Evolutionary conservation across 306 rosid genomes (phyloP).

Genomic region (Rubus idaeus): DNA sequence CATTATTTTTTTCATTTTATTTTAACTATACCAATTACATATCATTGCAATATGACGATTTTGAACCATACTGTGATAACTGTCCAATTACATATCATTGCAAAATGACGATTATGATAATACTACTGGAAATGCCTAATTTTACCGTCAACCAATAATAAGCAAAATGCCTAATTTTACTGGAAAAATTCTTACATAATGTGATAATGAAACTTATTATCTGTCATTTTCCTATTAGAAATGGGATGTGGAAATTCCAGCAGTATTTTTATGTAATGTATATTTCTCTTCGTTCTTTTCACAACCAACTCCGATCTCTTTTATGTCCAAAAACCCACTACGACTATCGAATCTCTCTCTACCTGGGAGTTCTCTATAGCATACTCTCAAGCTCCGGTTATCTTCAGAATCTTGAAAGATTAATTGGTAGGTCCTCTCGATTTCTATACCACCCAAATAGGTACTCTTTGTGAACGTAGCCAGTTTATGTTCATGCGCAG

Average conservation of each 20-base stretch:
- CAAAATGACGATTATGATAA: no score
- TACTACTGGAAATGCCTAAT: no score
- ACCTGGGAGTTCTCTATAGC: not conserved
- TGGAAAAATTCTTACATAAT: not conserved
- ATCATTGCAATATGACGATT: no score
- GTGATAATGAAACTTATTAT: not conserved
- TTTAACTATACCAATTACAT: no score
- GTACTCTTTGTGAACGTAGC: conserved; percentile 3
- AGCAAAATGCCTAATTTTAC: no score
- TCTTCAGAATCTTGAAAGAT: not conserved
- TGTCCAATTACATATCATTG: no score
- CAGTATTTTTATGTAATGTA: not conserved
- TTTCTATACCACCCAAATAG: conserved; percentile 9
- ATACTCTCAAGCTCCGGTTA: not conserved
- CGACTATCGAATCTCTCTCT: conserved; percentile 8
- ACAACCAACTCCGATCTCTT: conserved; percentile 14
- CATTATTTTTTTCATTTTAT: no score
- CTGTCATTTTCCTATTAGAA: not conserved
- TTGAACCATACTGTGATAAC: no score
- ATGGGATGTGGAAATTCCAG: not conserved
- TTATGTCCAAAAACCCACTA: conserved; percentile 1
- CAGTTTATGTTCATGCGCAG: not conserved
- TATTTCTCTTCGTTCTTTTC: not conserved
- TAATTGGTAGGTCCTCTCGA: not conserved
- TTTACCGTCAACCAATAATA: no score